Evolutionary conservation across 2,329 filamentous ascomycete genomes (phyloP), one percentile per base, ranked within the genome.

Genomic region (Colletotrichum tabaci): DNA sequence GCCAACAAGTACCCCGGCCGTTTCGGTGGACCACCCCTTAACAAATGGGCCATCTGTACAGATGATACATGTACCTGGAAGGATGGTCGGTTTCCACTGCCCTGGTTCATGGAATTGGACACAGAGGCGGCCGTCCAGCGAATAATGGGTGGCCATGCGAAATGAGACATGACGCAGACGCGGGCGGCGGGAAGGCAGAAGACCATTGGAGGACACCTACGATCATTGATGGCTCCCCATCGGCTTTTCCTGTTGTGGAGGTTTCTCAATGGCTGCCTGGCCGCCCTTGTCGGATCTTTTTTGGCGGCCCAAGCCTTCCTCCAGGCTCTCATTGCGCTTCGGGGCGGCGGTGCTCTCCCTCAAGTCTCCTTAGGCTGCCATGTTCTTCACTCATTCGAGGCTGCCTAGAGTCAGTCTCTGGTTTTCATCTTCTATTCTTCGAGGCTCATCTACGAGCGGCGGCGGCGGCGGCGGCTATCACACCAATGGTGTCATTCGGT

Each of bases 261-360:
- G 21, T n/a, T n/a, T 30, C n/a, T 21, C 46, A 71, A 35, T 16
- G 68, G 69, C 66, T 72, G 69, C 69, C 69, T 64, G 65, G 42
- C 18, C 16, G 42, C 35, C n/a, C 8, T 26, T 16, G 10, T 35
- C 50, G 58, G 21, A 21, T 44, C 57, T 23, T 50, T 35, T 38
- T 71, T 35, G 56, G 44, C 42, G 56, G 44, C 10, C 38, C 49
- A 21, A 65, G 15, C 44, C 46, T 52, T 38, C 44, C 30, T 42
- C 67, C 44, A 35, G 49, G 47, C 18, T n/a, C 26, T n/a, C 26
- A 15, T 16, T 44, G 62, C 3, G 21, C n/a, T 55, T 61, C 55
- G 38, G 38, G n/a, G 61, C 15, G 18, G 46, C 21, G 7, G 30
- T 30, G 30, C 30, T 30, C 30, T 30, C 30, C 30, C 30, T 30